Evolutionary conservation across 2,329 filamentous ascomycete genomes (phyloP).

Genomic region (Colletotrichum nymphaeae): DNA sequence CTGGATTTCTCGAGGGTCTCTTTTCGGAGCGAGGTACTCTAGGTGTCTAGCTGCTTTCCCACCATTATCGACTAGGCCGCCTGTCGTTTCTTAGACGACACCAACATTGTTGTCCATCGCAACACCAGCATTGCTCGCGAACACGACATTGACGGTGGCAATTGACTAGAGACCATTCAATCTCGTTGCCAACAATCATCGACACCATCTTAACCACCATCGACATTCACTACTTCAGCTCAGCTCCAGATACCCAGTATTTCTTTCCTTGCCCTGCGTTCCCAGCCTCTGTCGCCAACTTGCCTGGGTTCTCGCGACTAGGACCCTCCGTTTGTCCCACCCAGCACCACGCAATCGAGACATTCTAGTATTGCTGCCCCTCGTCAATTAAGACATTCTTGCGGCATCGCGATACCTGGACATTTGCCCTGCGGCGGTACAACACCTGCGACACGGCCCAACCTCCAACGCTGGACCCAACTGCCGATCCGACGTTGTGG

Average conservation of each 20-base stretch:
- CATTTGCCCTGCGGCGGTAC: neutral
- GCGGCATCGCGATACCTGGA: conserved; percentile 4
- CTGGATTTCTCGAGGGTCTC: neutral
- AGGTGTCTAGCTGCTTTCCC: neutral
- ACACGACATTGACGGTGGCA: neutral
- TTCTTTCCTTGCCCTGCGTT: neutral
- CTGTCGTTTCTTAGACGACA: conserved; percentile 1
- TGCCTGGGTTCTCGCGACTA: neutral
- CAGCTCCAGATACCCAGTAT: conserved; percentile 31
- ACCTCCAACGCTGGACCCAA: neutral
- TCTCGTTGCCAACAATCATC: neutral
- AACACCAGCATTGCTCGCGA: neutral
- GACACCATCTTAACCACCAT: neutral
- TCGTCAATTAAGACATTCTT: conserved; percentile 32
- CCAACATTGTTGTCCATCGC: neutral
- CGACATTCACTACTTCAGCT: conserved; percentile 1
- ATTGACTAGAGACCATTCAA: neutral
- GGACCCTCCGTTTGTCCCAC: neutral
- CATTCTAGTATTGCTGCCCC: conserved; percentile 12
- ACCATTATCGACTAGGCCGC: neutral
- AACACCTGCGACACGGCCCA: neutral
- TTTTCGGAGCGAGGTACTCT: neutral
- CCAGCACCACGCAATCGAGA: neutral
- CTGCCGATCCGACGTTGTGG: conserved; percentile 8
- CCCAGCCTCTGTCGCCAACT: conserved; percentile 9